Conservation (phyloP, 805 yeast species). For the Peterozyma toletana region DNA sequence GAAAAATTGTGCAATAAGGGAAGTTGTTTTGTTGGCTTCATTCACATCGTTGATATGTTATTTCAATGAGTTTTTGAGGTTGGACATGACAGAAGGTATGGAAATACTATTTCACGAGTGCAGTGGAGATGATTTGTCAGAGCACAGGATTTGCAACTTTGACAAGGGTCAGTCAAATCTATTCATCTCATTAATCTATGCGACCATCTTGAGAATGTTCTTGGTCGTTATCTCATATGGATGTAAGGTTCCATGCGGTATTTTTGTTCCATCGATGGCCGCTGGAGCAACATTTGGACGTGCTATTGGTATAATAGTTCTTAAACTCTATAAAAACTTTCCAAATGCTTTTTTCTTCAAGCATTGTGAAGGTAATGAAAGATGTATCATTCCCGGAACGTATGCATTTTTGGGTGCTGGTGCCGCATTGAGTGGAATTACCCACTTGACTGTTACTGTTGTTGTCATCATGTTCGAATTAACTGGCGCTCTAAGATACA, state of each 20-base stretch:
- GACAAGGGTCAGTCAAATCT: slow-evolving; percentile 22
- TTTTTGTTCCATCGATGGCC: slow-evolving; percentile 94
- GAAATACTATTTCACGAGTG: slow-evolving; percentile 84
- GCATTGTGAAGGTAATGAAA: slow-evolving; percentile 26
- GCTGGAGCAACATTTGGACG: slow-evolving; percentile 95
- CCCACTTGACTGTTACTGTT: slow-evolving; percentile 86
- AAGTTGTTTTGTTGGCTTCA: slow-evolving; percentile 59
- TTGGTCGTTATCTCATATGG: slow-evolving; percentile 86
- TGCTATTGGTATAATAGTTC: slow-evolving; percentile 70
- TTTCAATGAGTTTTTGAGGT: slow-evolving; percentile 69
- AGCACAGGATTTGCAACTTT: slow-evolving; percentile 31
- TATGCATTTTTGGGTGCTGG: slow-evolving; percentile 97
- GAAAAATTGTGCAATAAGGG: slow-evolving; percentile 52
- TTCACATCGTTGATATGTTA: slow-evolving; percentile 75
- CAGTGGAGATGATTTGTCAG: slow-evolving; percentile 31
- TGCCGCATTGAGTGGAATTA: slow-evolving; percentile 89
- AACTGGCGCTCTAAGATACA: slow-evolving; percentile 89
- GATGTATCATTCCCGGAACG: slow-evolving; percentile 85
- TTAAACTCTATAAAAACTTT: slow-evolving; percentile 33
- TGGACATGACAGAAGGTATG: slow-evolving; percentile 97
- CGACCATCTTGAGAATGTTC: slow-evolving; percentile 63
- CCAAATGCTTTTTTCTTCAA: slow-evolving; percentile 28
- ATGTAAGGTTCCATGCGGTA: slow-evolving; percentile 94
- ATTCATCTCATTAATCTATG: slow-evolving; percentile 51
- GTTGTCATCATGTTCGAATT: slow-evolving; percentile 94